Percentiles rank a stretch among this genome's conserved stretches.
Conservation (phyloP, 2,329 filamentous ascomycete species). For the Cephalotrichum gorgonifer region DNA sequence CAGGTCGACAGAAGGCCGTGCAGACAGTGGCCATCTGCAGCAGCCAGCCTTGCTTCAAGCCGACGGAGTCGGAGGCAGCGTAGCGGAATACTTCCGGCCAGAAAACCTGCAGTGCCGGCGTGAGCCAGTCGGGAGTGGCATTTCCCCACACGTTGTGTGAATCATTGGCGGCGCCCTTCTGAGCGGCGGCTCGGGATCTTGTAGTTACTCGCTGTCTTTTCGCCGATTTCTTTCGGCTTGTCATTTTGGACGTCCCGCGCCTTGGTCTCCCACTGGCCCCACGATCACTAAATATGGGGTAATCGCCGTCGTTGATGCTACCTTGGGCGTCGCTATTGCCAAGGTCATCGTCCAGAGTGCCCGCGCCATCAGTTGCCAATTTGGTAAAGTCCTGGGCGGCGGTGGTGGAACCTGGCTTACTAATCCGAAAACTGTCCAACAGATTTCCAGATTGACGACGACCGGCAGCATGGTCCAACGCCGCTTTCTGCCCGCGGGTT, state of each 20-base stretch:
- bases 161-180: not conserved
- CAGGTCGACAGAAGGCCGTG: constrained; percentile 58
- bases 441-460: not conserved
- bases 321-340: not conserved
- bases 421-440: constrained; percentile 1
- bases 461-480: not conserved
- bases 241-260: not conserved
- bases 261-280: not conserved
- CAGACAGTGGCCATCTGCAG: constrained; percentile 52
- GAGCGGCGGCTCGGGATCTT: not conserved
- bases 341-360: not conserved
- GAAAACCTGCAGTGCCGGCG: constrained; percentile 21
- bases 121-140: constrained; percentile 42
- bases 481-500: constrained; percentile 4
- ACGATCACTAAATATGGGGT: not conserved
- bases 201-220: not conserved
- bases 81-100: constrained; percentile 61
- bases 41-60: constrained; percentile 51
- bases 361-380: not conserved
- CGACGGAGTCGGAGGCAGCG: constrained; percentile 43
- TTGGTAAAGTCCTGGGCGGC: not conserved
- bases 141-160: no score
- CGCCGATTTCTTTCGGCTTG: not conserved
- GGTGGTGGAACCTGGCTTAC: not conserved
- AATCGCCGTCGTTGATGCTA: not conserved